A percentile compares a stretch with the other conserved stretches of the same genome.
phyloP scores from a whole-genome alignment of 1,139 yeast genomes.

The Hemisphaericaspora subhashii region DNA sequence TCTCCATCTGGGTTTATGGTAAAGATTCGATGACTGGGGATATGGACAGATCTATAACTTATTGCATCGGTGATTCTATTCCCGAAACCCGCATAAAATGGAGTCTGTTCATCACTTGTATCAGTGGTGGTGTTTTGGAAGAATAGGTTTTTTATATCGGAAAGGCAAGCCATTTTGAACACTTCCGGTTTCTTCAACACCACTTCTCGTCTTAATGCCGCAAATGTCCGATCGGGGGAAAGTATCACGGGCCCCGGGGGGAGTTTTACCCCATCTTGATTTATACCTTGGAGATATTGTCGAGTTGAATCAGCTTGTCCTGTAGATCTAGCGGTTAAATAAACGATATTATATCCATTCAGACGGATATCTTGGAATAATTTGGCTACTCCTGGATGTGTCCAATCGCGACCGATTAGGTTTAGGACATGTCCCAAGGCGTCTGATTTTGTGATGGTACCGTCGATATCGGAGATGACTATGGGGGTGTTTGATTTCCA shows the following conservation, averaged over 20 bases:
- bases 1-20: constrained; percentile 97
- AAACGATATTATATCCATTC: constrained; percentile 92
- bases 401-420: constrained; percentile 96
- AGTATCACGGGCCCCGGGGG: constrained; percentile 95
- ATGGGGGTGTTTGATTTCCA: constrained; percentile 89
- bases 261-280: constrained; percentile 64
- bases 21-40: constrained; percentile 91
- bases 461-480: constrained; percentile 96
- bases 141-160: constrained; percentile 75
- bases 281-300: constrained; percentile 74
- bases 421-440: constrained; percentile 96
- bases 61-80: constrained; percentile 96
- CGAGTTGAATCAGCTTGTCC: constrained; percentile 96
- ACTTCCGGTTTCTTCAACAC: constrained; percentile 95
- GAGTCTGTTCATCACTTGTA: constrained; percentile 45
- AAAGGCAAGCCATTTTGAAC: constrained; percentile 94
- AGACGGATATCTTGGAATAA: constrained; percentile 78
- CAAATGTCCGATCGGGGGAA: constrained; percentile 96
- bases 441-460: constrained; percentile 96
- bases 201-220: constrained; percentile 89
- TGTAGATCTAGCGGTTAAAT: constrained; percentile 90
- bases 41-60: constrained; percentile 89
- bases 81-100: constrained; percentile 98
- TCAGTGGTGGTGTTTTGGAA: constrained; percentile 28
- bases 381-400: constrained; percentile 93